Conservation (phyloP, 768 basidiomycete species). For the Boletus rufocinnamomeus region DNA sequence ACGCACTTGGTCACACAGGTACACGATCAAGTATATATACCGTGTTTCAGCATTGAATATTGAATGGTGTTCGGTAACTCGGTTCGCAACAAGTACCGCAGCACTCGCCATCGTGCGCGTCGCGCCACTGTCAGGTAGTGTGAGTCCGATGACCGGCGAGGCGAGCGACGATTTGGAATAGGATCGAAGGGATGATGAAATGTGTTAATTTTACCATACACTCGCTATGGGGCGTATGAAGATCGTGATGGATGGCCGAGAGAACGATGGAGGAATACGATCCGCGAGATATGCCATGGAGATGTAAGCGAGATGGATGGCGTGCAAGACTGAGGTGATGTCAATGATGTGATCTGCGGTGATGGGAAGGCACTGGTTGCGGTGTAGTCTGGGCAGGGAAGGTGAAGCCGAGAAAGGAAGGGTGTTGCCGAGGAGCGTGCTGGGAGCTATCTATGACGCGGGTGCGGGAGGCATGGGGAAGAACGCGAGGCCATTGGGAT, state of each 20-base stretch:
- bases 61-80: neutral
- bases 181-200: too few relatives aligned
- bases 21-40: neutral
- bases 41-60: neutral
- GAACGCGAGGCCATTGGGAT: neutral
- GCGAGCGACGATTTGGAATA: too few relatives aligned
- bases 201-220: too few relatives aligned
- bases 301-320: slow-evolving; percentile 2
- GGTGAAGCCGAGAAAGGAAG: too few relatives aligned
- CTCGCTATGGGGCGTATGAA: too few relatives aligned
- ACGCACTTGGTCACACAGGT: neutral
- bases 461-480: slow-evolving; percentile 1
- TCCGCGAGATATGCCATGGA: neutral
- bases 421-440: too few relatives aligned
- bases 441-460: slow-evolving; percentile 15
- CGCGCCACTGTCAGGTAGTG: slow-evolving; percentile 6
- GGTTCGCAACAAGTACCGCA: neutral
- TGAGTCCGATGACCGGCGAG: neutral
- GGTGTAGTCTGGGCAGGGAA: neutral
- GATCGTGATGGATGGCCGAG: slow-evolving; percentile 1
- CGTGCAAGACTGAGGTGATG: slow-evolving; percentile 1
- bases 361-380: too few relatives aligned
- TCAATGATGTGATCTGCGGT: slow-evolving; percentile 26
- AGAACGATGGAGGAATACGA: neutral
- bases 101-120: neutral